Evolutionary conservation across 169 alveolate species (phyloP), one percentile per base, ranked within the genome.

Genomic region (Plasmodium gaboni): DNA sequence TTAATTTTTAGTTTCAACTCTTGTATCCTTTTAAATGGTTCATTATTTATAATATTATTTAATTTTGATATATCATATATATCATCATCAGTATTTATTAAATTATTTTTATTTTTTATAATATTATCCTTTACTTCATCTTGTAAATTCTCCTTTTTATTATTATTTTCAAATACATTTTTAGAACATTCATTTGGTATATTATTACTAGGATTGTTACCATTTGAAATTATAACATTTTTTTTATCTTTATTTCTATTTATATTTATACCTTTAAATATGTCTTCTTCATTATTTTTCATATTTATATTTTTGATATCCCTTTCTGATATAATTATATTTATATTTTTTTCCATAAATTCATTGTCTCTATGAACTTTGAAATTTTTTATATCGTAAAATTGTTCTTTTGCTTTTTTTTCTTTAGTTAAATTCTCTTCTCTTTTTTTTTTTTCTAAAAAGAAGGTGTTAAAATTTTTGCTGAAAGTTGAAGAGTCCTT

Each of bases 351-450:
- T 74, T 74, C 53, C n/a, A 19, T 46, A 48, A 63, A 10, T 13
- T 78, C 89, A 1, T 65, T 57, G 2, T 53, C 64, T 55, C 15
- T 3, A 51, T 44, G 46, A 15, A 64, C 89, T 17, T 53, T 78
- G 65, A 78, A 78, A 78, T 78, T 78, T 6, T 70, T 64, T 7
- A 50, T 24, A n/a, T 78, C 55, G 1, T 48, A 78, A 24, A 28
- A 17, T 9, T 48, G 64, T 76, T 76, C 73, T 65, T 78, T 78
- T 78, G 26, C 53, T 32, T 64, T 44, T 55, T 72, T 72, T 24
- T 72, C 57, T 53, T 28, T 13, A 72, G 12, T 42, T 70, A 48
- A 19, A 15, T 22, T 70, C 12, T 70, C 44, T 70, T 65, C 74
- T 51, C 89, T 78, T 78, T 64, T 78, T 13, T 78, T 78, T 38